These are phyloP conservation scores for Biscogniauxia marginata DNA, from an alignment of 2,329 filamentous ascomycete species.

Conservation along the genomic window DNA sequence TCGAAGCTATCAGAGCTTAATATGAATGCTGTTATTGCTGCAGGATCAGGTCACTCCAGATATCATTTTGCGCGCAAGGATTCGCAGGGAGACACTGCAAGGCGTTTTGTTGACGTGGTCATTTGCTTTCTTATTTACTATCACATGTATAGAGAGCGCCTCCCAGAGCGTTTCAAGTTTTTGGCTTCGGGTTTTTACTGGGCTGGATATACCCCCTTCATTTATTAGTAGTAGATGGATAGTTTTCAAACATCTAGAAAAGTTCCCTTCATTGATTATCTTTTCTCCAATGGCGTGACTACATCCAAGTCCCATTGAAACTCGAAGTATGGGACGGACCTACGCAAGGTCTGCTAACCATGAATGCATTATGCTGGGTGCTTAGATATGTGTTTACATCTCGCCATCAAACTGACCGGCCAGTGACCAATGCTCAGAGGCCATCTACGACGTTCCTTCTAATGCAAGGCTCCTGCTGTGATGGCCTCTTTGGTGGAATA, in stretches of 20 bases:
- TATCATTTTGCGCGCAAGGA: background rate
- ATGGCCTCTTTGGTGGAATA: background rate
- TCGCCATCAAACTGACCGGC: background rate
- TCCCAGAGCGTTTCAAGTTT: background rate
- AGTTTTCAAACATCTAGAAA: background rate
- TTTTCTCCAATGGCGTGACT: background rate
- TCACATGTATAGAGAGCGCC: background rate
- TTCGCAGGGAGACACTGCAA: background rate
- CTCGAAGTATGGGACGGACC: background rate
- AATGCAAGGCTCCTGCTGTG: background rate
- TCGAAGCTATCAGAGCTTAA: background rate
- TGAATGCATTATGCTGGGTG: background rate
- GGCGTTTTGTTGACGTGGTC: background rate
- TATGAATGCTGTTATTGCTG: background rate
- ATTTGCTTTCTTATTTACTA: background rate
- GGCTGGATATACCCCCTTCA: conserved; percentile 3
- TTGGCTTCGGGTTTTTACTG: background rate
- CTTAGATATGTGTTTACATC: background rate
- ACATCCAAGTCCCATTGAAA: background rate
- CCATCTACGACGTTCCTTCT: background rate
- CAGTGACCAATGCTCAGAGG: background rate
- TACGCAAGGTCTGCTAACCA: background rate
- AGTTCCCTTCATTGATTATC: background rate
- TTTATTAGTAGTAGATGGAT: background rate
- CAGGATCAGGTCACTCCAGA: background rate